Percentiles rank a stretch among this genome's conserved stretches.
Evolutionary conservation across 345 rosid genomes (phyloP).

Genomic region (Citrus mangshanensis): DNA sequence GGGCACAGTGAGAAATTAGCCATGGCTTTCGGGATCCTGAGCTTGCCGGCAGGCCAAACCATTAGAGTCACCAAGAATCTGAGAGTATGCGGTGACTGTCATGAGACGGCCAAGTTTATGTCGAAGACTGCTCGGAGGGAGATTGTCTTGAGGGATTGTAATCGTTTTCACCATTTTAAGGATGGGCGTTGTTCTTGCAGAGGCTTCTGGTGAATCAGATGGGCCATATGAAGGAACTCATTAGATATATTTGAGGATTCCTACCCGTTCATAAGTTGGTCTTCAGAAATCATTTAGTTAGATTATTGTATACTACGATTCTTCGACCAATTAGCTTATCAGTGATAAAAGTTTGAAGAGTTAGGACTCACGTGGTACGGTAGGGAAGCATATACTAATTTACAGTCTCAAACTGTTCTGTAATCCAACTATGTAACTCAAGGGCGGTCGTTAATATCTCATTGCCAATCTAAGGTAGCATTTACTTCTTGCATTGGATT

Average conservation of each 20-base stretch:
- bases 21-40: conserved; percentile 58
- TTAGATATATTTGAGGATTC: background rate
- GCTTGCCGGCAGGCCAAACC: conserved; percentile 46
- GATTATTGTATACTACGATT: background rate
- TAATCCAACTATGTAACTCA: background rate
- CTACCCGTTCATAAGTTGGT: background rate
- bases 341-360: background rate
- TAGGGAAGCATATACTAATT: background rate
- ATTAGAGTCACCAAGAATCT: conserved; percentile 62
- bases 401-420: background rate
- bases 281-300: background rate
- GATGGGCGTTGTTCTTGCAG: conserved; percentile 73
- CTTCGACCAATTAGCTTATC: background rate
- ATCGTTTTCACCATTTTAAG: conserved; percentile 66
- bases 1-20: conserved; percentile 80
- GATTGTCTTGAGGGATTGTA: conserved; percentile 63
- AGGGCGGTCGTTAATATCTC: background rate
- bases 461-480: background rate
- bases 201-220: conserved; percentile 57
- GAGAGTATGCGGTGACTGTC: conserved; percentile 74
- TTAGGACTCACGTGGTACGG: background rate
- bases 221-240: background rate
- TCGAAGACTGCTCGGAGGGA: conserved; percentile 52
- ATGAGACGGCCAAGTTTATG: conserved; percentile 69
- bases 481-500: too few species aligned